phyloP scores from a whole-genome alignment of 73 alveolate species.

The Durusdinium trenchii region DNA sequence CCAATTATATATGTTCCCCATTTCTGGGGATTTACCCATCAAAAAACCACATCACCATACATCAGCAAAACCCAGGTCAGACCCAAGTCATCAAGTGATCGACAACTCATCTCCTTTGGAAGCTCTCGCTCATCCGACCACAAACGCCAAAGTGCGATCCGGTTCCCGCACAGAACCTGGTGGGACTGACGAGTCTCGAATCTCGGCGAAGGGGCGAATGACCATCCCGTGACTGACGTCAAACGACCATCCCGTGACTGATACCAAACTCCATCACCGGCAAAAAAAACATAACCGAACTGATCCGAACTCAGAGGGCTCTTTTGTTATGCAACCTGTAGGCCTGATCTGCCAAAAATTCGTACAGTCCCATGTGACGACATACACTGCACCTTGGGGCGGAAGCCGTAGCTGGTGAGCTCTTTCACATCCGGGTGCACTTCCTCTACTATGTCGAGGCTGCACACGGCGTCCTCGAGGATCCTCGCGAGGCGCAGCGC shows the following conservation, averaged over 20 bases:
- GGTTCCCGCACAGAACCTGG: constrained; percentile 49
- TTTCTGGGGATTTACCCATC: too few species aligned
- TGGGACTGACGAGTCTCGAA: not conserved
- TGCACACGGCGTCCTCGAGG: constrained; percentile 58
- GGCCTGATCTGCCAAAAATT: too few species aligned
- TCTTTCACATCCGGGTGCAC: not conserved
- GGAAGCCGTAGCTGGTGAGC: not conserved
- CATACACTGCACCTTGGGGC: too few species aligned
- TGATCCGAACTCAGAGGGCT: too few species aligned
- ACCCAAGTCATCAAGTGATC: not conserved
- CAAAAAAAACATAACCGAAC: too few species aligned
- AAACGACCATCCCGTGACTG: not conserved
- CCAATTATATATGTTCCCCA: too few species aligned
- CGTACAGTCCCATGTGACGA: too few species aligned
- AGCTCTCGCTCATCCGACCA: not conserved
- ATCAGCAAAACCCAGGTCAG: too few species aligned
- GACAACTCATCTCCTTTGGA: constrained; percentile 27
- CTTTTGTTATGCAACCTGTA: too few species aligned
- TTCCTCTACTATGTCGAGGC: constrained; percentile 61
- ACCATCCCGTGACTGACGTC: not conserved
- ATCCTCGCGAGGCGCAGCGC: not conserved
- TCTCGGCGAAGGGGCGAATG: not conserved
- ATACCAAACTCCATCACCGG: not conserved
- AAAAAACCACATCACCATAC: too few species aligned
- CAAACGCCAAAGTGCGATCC: constrained; percentile 60